These are phyloP conservation scores for Diplotaxis tenuifolia DNA, from an alignment of 345 rosid genomes.

Conservation along the genomic window DNA sequence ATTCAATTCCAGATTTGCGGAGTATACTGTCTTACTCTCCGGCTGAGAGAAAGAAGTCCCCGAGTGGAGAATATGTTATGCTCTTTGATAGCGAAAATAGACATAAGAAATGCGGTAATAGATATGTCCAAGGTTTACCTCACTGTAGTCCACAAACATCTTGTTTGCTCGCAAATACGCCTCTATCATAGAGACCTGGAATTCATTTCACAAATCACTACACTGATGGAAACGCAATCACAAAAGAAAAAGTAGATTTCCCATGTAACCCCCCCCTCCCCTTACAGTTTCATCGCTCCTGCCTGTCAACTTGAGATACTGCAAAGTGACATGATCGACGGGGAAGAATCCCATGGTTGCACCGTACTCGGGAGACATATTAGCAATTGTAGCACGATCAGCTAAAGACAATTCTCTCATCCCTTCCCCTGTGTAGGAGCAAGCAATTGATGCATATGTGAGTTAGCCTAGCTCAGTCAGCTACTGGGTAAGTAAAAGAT, in stretches of 20 bases:
- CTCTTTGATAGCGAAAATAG: background rate
- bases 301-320: slow-evolving; percentile 94
- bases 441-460: background rate
- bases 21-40: slow-evolving; percentile 68
- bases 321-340: slow-evolving; percentile 91
- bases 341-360: slow-evolving; percentile 99
- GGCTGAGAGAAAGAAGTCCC: slow-evolving; percentile 52
- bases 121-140: slow-evolving; percentile 46
- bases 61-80: background rate
- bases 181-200: slow-evolving; percentile 88
- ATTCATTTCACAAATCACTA: slow-evolving; percentile 12
- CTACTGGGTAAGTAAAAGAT: background rate
- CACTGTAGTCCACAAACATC: slow-evolving; percentile 89
- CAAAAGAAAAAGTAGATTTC: background rate
- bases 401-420: slow-evolving; percentile 87
- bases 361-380: slow-evolving; percentile 99
- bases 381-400: slow-evolving; percentile 98
- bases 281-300: slow-evolving; percentile 71
- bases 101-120: background rate
- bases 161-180: slow-evolving; percentile 94
- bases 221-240: slow-evolving; percentile 1
- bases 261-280: background rate
- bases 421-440: slow-evolving; percentile 21
- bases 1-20: slow-evolving; percentile 77
- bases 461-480: background rate